Conservation (phyloP, 2,329 filamentous ascomycete genomes). For the Remersonia thermophila region DNA sequence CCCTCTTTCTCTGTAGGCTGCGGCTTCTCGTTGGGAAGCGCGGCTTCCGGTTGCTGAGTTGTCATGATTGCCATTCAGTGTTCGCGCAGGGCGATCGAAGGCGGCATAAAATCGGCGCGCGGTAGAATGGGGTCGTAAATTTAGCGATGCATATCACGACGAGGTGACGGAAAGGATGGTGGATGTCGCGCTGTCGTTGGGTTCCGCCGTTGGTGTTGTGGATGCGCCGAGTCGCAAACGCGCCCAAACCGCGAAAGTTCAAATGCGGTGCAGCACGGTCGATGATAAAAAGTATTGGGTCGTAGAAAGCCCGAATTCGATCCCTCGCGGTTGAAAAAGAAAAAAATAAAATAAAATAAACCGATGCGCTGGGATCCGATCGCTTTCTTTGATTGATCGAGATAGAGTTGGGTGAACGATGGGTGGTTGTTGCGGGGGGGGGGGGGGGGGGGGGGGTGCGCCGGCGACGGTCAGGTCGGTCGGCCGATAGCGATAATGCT, state of each 20-base stretch:
- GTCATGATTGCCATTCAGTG: constrained; percentile 42
- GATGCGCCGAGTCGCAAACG: background rate
- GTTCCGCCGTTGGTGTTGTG: background rate
- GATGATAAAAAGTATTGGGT: too few species aligned
- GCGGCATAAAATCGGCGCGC: constrained; percentile 17
- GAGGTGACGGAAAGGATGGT: background rate
- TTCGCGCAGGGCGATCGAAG: constrained; percentile 10
- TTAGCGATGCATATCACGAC: constrained; percentile 12
- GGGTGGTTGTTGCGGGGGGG: too few species aligned
- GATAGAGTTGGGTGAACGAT: too few species aligned
- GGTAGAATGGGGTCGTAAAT: background rate
- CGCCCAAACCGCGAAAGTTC: background rate
- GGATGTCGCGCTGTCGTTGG: background rate
- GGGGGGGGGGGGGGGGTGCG: too few species aligned
- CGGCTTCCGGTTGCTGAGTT: constrained; percentile 32
- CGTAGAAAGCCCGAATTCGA: too few species aligned
- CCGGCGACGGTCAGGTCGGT: too few species aligned
- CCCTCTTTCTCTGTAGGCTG: constrained; percentile 29
- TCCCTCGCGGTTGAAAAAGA: too few species aligned
- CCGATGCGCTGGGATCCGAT: too few species aligned
- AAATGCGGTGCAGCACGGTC: too few species aligned
- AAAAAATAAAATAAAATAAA: too few species aligned
- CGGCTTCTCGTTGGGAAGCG: constrained; percentile 36
- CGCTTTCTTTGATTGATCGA: too few species aligned
- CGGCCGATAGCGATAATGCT: too few species aligned